These are phyloP conservation scores for Dicorynia guianensis DNA, from an alignment of 306 rosid genomes.

Conservation along the genomic window DNA sequence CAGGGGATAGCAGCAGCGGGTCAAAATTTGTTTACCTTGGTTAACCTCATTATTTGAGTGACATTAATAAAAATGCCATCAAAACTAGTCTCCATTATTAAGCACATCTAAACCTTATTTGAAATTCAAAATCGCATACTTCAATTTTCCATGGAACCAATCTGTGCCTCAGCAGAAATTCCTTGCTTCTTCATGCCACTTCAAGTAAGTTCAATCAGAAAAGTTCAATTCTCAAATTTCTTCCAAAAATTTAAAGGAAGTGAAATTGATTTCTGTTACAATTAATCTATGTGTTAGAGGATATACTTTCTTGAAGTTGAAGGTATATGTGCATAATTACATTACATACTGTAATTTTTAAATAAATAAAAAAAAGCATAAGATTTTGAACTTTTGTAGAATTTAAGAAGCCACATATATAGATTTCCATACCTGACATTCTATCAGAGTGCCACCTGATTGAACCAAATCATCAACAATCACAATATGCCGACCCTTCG, in stretches of 20 bases:
- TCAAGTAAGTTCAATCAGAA: not conserved
- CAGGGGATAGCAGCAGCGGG: not conserved
- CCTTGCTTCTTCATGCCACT: not conserved
- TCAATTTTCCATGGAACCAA: not conserved
- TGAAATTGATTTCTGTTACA: not conserved
- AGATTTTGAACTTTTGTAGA: slow-evolving; percentile 3
- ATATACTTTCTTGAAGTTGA: not conserved
- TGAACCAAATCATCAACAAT: slow-evolving; percentile 99
- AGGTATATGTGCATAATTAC: not conserved
- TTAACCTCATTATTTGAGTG: too few relatives aligned
- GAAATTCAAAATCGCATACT: not conserved
- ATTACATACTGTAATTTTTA: not conserved
- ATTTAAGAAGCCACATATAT: slow-evolving; percentile 13
- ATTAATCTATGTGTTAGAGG: not conserved
- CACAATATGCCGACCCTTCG: slow-evolving; percentile 84
- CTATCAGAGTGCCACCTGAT: slow-evolving; percentile 94
- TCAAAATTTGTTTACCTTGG: not conserved
- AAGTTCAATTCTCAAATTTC: not conserved
- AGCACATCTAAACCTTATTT: not conserved
- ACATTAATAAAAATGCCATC: too few relatives aligned
- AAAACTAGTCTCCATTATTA: not conserved
- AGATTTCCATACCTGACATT: slow-evolving; percentile 82
- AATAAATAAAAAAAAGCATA: slow-evolving; percentile 14
- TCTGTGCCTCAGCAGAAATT: not conserved
- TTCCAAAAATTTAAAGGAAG: not conserved